Base-by-base conservation (phyloP, 73 alveolate genomes). In the Stentor coeruleus region DNA sequence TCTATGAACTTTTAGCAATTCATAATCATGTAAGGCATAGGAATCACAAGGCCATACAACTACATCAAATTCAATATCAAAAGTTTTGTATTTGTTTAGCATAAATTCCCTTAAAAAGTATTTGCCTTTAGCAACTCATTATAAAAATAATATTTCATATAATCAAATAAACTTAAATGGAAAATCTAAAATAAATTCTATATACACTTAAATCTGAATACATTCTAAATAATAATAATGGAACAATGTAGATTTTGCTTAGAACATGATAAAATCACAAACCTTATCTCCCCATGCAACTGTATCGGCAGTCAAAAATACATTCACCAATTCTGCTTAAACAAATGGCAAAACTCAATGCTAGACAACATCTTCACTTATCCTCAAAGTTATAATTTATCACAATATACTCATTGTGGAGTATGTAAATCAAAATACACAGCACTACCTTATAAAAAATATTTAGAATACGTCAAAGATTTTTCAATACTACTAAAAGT, bases 31-130 rank as follows among this genome's bases (percentile, higher is more conserved):
- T 36, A 66, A 66, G 38, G 59, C 14, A 2, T 66, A 36, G 35
- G 81, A 66, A 2, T 66, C 81, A 33, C 81, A n/a, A 1, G 30
- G 35, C 81, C 81, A 66, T 14, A 57, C 35, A n/a, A n/a, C n/a
- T n/a, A n/a, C n/a, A n/a, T n/a, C n/a, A n/a, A n/a, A n/a, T n/a
- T n/a, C n/a, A n/a, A n/a, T n/a, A n/a, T n/a, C n/a, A n/a, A n/a
- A n/a, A n/a, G n/a, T n/a, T n/a, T n/a, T n/a, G n/a, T n/a, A n/a
- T n/a, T n/a, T n/a, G n/a, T n/a, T n/a, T n/a, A n/a, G n/a, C n/a
- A n/a, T n/a, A n/a, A n/a, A n/a, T n/a, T n/a, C n/a, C n/a, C n/a
- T n/a, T n/a, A n/a, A n/a, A n/a, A n/a, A n/a, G n/a, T n/a, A n/a
- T n/a, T n/a, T n/a, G n/a, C n/a, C n/a, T n/a, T n/a, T n/a, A n/a